Percentiles rank a stretch among this genome's conserved stretches.
These are phyloP conservation scores for Salix koriyanagi DNA, from an alignment of 345 rosid genomes.

Conservation along the genomic window DNA sequence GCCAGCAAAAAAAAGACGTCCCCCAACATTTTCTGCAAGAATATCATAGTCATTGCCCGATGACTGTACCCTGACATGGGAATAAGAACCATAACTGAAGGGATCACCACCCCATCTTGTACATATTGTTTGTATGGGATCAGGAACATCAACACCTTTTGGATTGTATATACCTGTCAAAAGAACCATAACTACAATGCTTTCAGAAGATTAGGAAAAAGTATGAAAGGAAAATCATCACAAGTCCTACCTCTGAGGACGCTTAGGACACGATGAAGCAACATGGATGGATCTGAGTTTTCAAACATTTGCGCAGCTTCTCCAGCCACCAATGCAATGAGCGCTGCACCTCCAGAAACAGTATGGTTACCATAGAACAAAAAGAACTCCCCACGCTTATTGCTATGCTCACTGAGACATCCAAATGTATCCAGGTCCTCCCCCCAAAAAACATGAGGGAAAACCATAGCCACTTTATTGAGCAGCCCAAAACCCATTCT, in stretches of 20 bases:
- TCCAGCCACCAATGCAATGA: constrained; percentile 91
- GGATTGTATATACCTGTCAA: constrained; percentile 78
- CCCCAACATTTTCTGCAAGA: constrained; percentile 70
- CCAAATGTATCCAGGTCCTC: constrained; percentile 92
- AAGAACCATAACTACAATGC: constrained; percentile 8
- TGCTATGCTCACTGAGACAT: constrained; percentile 58
- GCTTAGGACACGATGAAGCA: constrained; percentile 59
- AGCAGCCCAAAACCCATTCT: constrained; percentile 90
- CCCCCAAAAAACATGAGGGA: constrained; percentile 86
- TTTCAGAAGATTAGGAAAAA: not conserved
- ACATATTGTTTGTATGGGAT: constrained; percentile 83
- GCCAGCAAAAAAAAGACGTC: constrained; percentile 81
- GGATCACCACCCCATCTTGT: constrained; percentile 95
- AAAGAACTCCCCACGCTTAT: constrained; percentile 87
- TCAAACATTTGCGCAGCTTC: constrained; percentile 86
- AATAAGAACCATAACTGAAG: constrained; percentile 77
- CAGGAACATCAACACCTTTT: constrained; percentile 76
- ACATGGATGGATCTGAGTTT: constrained; percentile 51
- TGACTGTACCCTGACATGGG: constrained; percentile 84
- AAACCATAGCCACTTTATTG: constrained; percentile 95
- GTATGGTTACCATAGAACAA: constrained; percentile 86
- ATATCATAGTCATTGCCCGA: constrained; percentile 81
- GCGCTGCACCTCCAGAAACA: constrained; percentile 88
- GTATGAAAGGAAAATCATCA: not conserved
- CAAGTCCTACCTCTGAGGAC: constrained; percentile 60